Base-by-base conservation (phyloP, 2,329 filamentous ascomycete genomes). In the Fusarium sp. region DNA sequence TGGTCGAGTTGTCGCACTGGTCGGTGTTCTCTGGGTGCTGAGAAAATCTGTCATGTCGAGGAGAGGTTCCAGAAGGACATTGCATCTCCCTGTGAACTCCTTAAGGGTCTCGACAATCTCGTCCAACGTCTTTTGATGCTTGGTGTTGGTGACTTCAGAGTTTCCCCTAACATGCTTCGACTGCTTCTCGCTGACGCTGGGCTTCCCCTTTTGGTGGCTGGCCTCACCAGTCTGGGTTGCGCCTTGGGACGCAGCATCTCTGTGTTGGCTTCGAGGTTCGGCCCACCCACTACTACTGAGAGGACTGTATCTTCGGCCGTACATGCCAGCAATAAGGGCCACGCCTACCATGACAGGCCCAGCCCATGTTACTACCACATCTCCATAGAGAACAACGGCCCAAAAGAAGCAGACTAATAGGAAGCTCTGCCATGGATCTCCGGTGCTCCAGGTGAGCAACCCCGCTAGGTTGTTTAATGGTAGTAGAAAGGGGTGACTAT, bases 371-470 rank as follows among this genome's bases (percentile, higher is more conserved):
- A 98, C 87, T n/a, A 97, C 87, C 22, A 90, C 86, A 85, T 97
- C 95, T 57, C 95, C 95, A 81, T 98, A 98, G 22, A 98, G 87
- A 16, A 94, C 92, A 13, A 92, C 84, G 5, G 92, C 93, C 97
- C 97, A 99, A 81, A 98, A 99, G 35, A 86, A 88, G 20, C 92
- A 92, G 4, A 99, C 88, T 35, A 99, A 83, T 71, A 99, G 86
- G 80, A 98, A 99, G 86, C 95, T 98, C 86, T 98, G 95, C 96
- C 96, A 99, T 0, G 95, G 92, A 81, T 99, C 97, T 43, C 91
- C 93, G 1, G 93, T 95, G 10, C 95, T 98, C 97, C 97, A 99
- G 85, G 94, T 98, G 73, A 99, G 81, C 71, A 99, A 86, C 0
- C 96, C 97, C 4, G 90, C 93, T 18, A 97, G 84, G 80, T 93